Base-by-base conservation (phyloP, 2,329 filamentous ascomycete species). In the Chrysoporthe cubensis region DNA sequence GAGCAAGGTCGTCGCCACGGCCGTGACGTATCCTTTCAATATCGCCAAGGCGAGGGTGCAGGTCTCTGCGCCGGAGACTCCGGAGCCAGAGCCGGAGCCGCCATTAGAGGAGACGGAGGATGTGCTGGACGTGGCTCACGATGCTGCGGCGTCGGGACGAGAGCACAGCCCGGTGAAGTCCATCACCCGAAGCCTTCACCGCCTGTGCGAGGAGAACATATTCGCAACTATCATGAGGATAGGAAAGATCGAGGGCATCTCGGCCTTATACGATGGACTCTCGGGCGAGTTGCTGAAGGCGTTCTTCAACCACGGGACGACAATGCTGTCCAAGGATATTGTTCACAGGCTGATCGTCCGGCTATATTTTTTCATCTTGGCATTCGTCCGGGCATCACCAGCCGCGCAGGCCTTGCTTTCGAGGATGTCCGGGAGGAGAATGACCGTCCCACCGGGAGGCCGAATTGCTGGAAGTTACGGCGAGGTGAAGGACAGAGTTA, bases 251-350 rank as follows among this genome's bases (percentile, higher is more conserved):
- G 92, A 97, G 74, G 94, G 94, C 0, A 69, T 90, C 0, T 75
- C 76, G 4, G 90, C 89, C 0, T 79, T 97, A 9, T 97, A 96
- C 75, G 87, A 91, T 61, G 94, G 93, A 5, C 81, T 97, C 0
- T 84, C 84, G 16, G 91, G 89, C 4, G 92, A 96, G 78, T 83
- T 97, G 3, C 78, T 94, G 9, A 94, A 94, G 74, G 91, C 91
- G 0, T 96, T 97, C 80, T 90, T 97, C 74, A 90, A 88, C 32
- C 93, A 97, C 74, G 94, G 94, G 0, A 85, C 94, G 63, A 95
- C 93, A 0, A 97, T 97, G 92, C 81, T 95, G 65, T 88, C 92
- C 68, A 97, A 97, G 78, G 92, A 95, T 66, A 80, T 87, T 5
- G 86, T 96, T 9, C 92, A 97, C 76, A 83, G 86, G 40, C 77